Conservation (phyloP, 2,329 filamentous ascomycete genomes). For the Talaromyces atroroseus region DNA sequence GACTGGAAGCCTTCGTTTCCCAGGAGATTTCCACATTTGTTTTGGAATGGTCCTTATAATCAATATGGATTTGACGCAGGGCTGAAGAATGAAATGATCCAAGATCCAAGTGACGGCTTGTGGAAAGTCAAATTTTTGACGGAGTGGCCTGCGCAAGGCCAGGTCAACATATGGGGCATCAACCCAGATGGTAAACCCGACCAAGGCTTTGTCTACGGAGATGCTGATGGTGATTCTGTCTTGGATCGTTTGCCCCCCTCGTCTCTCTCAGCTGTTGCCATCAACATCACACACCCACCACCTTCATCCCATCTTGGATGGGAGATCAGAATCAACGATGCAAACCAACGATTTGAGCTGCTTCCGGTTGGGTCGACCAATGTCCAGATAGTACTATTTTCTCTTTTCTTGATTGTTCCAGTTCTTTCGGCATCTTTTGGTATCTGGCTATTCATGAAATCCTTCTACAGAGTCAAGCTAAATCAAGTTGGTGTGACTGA, state of each 20-base stretch:
- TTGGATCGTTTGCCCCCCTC: conserved; percentile 59
- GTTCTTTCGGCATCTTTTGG: conserved; percentile 45
- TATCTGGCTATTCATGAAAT: conserved; percentile 54
- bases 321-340: conserved; percentile 53
- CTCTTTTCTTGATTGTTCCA: conserved; percentile 52
- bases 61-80: conserved; percentile 60
- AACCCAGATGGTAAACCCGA: conserved; percentile 59
- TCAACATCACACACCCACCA: conserved; percentile 56
- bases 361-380: conserved; percentile 51
- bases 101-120: conserved; percentile 42
- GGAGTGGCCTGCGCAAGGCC: conserved; percentile 58
- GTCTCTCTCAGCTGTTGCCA: conserved; percentile 49
- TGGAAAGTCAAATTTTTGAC: conserved; percentile 59
- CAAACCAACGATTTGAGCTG: conserved; percentile 47
- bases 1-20: conserved; percentile 34
- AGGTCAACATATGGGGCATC: conserved; percentile 63
- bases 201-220: conserved; percentile 54
- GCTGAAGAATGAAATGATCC: conserved; percentile 48
- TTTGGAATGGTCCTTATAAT: conserved; percentile 59
- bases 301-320: conserved; percentile 52
- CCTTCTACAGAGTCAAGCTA: conserved; percentile 60
- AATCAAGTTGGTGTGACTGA: conserved; percentile 54
- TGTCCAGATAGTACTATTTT: conserved; percentile 50
- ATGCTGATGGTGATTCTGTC: conserved; percentile 56
- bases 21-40: conserved; percentile 57